Conservation (phyloP, 176 grass and related monocot species). For the Calamus simplicifolius region DNA sequence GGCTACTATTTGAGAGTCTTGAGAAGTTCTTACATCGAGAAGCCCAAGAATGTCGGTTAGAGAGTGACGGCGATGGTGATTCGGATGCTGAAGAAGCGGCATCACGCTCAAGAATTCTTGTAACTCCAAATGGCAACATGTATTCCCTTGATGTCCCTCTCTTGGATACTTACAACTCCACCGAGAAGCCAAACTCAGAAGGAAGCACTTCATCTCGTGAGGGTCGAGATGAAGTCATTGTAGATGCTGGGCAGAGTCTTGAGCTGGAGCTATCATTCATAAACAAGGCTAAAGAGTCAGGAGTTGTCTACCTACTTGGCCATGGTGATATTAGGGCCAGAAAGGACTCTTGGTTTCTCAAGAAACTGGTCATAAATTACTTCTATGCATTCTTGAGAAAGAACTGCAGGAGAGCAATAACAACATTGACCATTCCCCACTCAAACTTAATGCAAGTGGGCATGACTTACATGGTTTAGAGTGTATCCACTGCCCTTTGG, state of each 20-base stretch:
- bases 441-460: constrained; percentile 85
- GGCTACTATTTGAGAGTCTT: constrained; percentile 78
- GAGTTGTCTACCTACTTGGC: constrained; percentile 82
- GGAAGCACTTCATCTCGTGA: constrained; percentile 51
- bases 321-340: constrained; percentile 80
- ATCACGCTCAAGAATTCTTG: constrained; percentile 44
- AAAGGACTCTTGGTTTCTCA: constrained; percentile 88
- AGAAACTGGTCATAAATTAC: constrained; percentile 97
- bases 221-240: constrained; percentile 16
- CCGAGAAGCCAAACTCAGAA: constrained; percentile 31
- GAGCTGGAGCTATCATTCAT: constrained; percentile 77
- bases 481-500: too few species aligned
- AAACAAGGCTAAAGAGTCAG: constrained; percentile 70
- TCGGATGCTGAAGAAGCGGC: constrained; percentile 53
- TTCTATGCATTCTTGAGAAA: constrained; percentile 88
- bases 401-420: constrained; percentile 81
- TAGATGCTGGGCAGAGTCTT: constrained; percentile 45
- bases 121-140: constrained; percentile 56
- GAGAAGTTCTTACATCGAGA: constrained; percentile 91
- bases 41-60: constrained; percentile 75
- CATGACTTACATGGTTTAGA: constrained; percentile 88
- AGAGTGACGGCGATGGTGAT: constrained; percentile 62
- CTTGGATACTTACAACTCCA: constrained; percentile 19
- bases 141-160: constrained; percentile 67
- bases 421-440: constrained; percentile 57